These are phyloP conservation scores for Colletotrichum horii DNA, from an alignment of 2,329 filamentous ascomycete species.

Conservation along the genomic window DNA sequence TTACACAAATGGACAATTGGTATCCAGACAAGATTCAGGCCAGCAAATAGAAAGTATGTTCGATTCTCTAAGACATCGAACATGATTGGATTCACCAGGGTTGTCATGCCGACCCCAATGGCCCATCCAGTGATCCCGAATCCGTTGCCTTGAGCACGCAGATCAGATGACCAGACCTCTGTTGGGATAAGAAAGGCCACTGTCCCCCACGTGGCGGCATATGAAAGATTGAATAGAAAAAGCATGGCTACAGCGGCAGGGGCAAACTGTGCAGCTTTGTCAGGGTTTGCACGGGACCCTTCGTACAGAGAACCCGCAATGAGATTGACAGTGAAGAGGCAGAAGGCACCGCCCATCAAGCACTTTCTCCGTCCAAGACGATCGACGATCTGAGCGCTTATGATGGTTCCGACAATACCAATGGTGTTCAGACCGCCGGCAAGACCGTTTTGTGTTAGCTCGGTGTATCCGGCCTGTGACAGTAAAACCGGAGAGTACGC, in stretches of 20 bases:
- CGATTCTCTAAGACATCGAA: constrained; percentile 41
- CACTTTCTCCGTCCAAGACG: constrained; percentile 47
- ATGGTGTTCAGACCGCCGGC: constrained; percentile 57
- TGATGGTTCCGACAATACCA: constrained; percentile 55
- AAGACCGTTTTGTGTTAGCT: constrained; percentile 42
- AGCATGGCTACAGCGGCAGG: constrained; percentile 52
- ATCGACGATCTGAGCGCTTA: constrained; percentile 56
- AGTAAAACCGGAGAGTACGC: background rate
- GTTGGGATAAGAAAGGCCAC: constrained; percentile 56
- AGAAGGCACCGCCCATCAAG: constrained; percentile 41
- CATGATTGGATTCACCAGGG: constrained; percentile 58
- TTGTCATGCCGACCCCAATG: constrained; percentile 59
- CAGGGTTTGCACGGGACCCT: constrained; percentile 26
- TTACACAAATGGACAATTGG: background rate
- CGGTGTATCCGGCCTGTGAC: background rate
- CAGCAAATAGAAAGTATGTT: background rate
- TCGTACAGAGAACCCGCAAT: constrained; percentile 49
- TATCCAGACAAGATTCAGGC: background rate
- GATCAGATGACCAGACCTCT: constrained; percentile 61
- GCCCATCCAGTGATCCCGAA: constrained; percentile 66
- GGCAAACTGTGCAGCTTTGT: constrained; percentile 37
- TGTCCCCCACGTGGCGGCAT: constrained; percentile 55
- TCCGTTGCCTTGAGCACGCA: constrained; percentile 63
- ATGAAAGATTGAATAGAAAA: constrained; percentile 56
- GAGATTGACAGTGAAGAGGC: constrained; percentile 45